A percentile compares a stretch with the other conserved stretches of the same genome.
phyloP scores from a whole-genome alignment of 148 eudicot genomes.

The Oxyria digyna region DNA sequence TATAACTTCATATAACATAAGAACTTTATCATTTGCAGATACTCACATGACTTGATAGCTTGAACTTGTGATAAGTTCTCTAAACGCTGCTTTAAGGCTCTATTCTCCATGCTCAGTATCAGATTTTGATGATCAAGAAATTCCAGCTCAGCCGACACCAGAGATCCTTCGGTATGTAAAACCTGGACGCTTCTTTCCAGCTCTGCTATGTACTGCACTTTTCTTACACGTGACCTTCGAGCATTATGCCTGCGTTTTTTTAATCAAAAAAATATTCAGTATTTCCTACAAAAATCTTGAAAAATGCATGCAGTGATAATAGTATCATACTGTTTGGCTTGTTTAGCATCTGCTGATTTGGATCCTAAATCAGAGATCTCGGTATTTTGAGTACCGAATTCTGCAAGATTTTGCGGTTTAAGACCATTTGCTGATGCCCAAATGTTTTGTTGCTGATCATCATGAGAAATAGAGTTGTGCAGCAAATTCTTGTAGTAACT shows the following conservation, averaged over 20 bases:
- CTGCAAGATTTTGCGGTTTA: constrained; percentile 16
- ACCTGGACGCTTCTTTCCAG: constrained; percentile 54
- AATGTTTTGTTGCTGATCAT: constrained; percentile 12
- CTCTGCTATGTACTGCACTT: constrained; percentile 70
- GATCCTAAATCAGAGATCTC: constrained; percentile 28
- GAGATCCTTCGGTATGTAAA: constrained; percentile 53
- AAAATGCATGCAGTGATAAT: neutral
- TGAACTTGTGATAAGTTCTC: constrained; percentile 64
- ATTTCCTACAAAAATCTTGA: neutral
- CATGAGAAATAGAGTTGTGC: constrained; percentile 11
- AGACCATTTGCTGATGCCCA: constrained; percentile 11
- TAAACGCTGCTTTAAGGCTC: constrained; percentile 54
- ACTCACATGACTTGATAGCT: constrained; percentile 49
- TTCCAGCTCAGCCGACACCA: constrained; percentile 54
- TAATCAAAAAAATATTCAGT: neutral
- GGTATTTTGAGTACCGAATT: constrained; percentile 16
- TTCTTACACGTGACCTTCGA: constrained; percentile 66
- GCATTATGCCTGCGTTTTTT: constrained; percentile 50
- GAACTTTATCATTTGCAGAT: neutral
- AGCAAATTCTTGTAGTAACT: constrained; percentile 13
- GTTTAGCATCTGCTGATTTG: constrained; percentile 44
- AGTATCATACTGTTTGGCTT: constrained; percentile 57
- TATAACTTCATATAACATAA: neutral
- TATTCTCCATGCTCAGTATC: constrained; percentile 64
- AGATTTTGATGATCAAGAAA: constrained; percentile 71